Percentiles rank a stretch among this genome's conserved stretches.
Conservation (phyloP, 176 grass and related monocot species). For the Miscanthus lutarioriparius region DNA sequence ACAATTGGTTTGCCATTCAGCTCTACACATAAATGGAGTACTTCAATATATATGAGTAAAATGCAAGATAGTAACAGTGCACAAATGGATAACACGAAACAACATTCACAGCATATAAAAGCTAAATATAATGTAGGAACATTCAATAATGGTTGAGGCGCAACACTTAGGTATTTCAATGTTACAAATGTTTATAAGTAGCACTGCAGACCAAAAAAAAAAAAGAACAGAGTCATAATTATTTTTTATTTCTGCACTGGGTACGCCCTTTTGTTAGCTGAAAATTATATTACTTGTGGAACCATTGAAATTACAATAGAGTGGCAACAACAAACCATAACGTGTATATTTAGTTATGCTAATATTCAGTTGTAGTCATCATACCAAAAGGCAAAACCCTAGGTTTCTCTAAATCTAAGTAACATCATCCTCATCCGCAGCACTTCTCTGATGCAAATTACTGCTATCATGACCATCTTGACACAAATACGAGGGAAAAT, state of each 20-base stretch:
- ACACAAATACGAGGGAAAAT: background rate
- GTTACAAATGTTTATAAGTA: background rate
- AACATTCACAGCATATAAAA: background rate
- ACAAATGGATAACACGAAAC: background rate
- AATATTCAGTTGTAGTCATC: background rate
- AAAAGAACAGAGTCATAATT: background rate
- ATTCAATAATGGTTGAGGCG: background rate
- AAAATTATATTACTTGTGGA: background rate
- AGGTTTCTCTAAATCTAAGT: background rate
- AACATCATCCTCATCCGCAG: background rate
- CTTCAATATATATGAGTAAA: conserved; percentile 28
- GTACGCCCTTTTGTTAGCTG: background rate
- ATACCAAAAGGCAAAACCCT: background rate
- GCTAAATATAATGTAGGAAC: background rate
- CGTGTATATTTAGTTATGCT: background rate
- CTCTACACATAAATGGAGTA: conserved; percentile 46
- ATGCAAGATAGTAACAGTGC: background rate
- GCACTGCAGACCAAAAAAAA: background rate
- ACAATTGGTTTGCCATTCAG: conserved; percentile 50
- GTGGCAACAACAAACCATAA: background rate
- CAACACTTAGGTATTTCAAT: background rate
- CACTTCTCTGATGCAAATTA: background rate
- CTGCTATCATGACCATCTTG: background rate
- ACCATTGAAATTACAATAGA: background rate
- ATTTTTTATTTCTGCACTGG: background rate